Evolutionary conservation across 805 yeast species (phyloP).

Genomic region (Cephaloascus fragrans): DNA sequence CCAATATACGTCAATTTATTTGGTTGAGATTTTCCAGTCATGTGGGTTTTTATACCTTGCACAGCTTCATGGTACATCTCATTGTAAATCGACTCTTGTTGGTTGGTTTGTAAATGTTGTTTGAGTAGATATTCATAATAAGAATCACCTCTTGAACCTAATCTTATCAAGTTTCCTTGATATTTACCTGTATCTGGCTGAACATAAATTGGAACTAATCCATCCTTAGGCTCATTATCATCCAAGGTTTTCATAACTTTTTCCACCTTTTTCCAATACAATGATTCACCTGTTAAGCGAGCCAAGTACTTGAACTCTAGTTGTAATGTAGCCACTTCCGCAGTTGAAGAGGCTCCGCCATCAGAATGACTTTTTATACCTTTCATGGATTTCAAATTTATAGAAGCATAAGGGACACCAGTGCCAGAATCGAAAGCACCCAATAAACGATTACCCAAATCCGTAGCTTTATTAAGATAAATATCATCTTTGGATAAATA

Average conservation of each 20-base stretch:
- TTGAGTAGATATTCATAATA: slow-evolving; percentile 84
- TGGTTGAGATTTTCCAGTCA: slow-evolving; percentile 54
- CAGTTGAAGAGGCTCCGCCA: slow-evolving; percentile 77
- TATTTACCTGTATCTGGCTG: slow-evolving; percentile 67
- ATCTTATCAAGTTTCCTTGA: slow-evolving; percentile 54
- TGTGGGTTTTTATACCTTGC: slow-evolving; percentile 62
- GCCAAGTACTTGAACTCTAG: slow-evolving; percentile 79
- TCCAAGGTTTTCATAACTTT: slow-evolving; percentile 64
- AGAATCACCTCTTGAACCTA: slow-evolving; percentile 91
- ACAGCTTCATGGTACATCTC: slow-evolving; percentile 72
- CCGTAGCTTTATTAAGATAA: slow-evolving; percentile 69
- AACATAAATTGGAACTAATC: slow-evolving; percentile 76
- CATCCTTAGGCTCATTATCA: slow-evolving; percentile 52
- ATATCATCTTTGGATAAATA: slow-evolving; percentile 60
- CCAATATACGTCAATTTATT: slow-evolving; percentile 61
- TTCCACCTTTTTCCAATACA: slow-evolving; percentile 76
- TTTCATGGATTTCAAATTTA: slow-evolving; percentile 56
- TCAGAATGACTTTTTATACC: slow-evolving; percentile 57
- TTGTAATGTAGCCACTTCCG: slow-evolving; percentile 83
- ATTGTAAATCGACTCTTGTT: slow-evolving; percentile 49
- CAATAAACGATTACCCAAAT: slow-evolving; percentile 62
- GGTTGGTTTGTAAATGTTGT: slow-evolving; percentile 72
- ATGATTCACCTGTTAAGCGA: slow-evolving; percentile 65
- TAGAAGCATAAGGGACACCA: slow-evolving; percentile 74
- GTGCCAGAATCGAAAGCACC: slow-evolving; percentile 58